A percentile compares a stretch with the other conserved stretches of the same genome.
Evolutionary conservation across 768 basidiomycete species (phyloP).

Genomic region (Russula olivacea): DNA sequence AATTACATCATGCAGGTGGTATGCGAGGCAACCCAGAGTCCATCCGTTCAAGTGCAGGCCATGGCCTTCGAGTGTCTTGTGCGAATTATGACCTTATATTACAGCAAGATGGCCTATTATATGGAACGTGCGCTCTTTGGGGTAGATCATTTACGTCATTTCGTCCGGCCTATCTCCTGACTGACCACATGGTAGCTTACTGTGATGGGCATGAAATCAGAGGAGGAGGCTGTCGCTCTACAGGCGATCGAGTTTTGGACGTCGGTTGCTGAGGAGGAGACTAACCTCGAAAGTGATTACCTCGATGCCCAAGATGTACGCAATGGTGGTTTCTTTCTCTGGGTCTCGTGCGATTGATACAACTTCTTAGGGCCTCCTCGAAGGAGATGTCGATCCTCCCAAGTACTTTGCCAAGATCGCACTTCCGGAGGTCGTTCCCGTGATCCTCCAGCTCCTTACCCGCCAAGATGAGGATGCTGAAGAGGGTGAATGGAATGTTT

Average conservation of each 20-base stretch:
- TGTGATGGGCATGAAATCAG: conserved; percentile 94
- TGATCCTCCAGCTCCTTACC: conserved; percentile 80
- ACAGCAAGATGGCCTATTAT: conserved; percentile 98
- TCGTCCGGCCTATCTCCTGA: background rate
- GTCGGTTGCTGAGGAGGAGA: conserved; percentile 96
- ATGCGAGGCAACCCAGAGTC: conserved; percentile 93
- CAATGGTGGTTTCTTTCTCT: conserved; percentile 2
- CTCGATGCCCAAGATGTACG: conserved; percentile 86
- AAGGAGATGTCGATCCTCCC: conserved; percentile 78
- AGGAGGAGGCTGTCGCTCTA: conserved; percentile 83
- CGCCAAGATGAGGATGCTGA: conserved; percentile 96
- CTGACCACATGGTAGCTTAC: conserved; percentile 57
- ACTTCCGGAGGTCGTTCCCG: conserved; percentile 89
- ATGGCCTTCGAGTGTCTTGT: conserved; percentile 94
- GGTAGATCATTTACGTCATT: conserved; percentile 43
- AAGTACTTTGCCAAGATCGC: conserved; percentile 93
- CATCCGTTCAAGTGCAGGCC: conserved; percentile 78
- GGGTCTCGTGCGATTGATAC: conserved; percentile 15
- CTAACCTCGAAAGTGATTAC: conserved; percentile 57
- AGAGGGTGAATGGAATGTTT: conserved; percentile 98
- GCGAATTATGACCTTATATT: conserved; percentile 95
- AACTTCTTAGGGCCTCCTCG: conserved; percentile 67
- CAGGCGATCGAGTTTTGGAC: conserved; percentile 99
- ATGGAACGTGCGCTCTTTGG: conserved; percentile 99
- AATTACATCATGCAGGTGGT: conserved; percentile 99